Base-by-base conservation (phyloP, 2,329 filamentous ascomycete genomes). In the Xylariaceae sp. region DNA sequence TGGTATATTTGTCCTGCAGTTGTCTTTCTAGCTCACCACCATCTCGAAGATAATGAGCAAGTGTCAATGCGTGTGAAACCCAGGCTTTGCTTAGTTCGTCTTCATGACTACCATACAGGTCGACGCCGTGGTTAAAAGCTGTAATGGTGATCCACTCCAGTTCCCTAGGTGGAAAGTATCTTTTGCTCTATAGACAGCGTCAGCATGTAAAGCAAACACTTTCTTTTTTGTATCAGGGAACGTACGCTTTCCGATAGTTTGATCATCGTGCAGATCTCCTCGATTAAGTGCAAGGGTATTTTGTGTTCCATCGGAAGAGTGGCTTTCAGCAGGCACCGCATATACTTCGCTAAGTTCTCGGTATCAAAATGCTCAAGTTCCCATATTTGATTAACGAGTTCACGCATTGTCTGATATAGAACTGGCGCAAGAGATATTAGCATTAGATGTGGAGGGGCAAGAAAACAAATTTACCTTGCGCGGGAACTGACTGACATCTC, bases 141-240 rank as follows among this genome's bases (percentile, higher is more conserved):
- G 81, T 85, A 1, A 84, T 83, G 0, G 86, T 84, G n/a, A 95
- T 81, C 88, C 89, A 95, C 66, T 92, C 87, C 1, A 93, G 74
- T 68, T 95, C 91, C 3, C 83, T 80, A 0, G 75, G 66, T 0
- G 90, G 89, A 67, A 91, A 91, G 1, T 74, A 70, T 1, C 75
- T 69, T 19, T 76, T 64, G n/a, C 67, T 73, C 76, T 80, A 43
- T 53, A 17, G 2, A 21, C 28, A 47, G 7, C 48, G 36, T 58
- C 33, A 54, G 50, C 16, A 28, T 6, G 9, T n/a, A 12, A 28
- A 8, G 16, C 11, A 28, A 2, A 14, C 8, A 7, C 29, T 14
- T 16, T 43, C 14, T 16, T 36, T 12, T 37, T 26, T 21, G 14
- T 19, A 23, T 17, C 16, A 26, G n/a, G 26, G 4, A 19, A 65